Evolutionary conservation across 2,329 filamentous ascomycete species (phyloP).

Genomic region (Aspergillus glaucus): DNA sequence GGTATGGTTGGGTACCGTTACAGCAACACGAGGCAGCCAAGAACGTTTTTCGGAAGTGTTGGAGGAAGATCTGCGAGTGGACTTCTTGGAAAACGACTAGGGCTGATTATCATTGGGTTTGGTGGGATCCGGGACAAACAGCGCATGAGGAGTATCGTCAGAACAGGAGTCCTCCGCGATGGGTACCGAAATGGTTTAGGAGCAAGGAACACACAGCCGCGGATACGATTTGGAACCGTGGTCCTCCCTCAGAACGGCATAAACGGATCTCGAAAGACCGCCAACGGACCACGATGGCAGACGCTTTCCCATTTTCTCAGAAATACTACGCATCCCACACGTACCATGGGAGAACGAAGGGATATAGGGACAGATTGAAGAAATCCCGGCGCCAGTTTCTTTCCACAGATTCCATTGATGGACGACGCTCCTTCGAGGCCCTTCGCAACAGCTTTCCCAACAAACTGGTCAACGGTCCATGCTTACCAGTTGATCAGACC

Average conservation of each 20-base stretch:
- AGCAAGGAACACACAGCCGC: constrained; percentile 20
- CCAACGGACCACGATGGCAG: neutral
- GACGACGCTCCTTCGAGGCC: neutral
- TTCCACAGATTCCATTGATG: neutral
- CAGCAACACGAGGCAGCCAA: constrained; percentile 27
- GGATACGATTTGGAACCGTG: constrained; percentile 22
- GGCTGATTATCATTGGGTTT: constrained; percentile 34
- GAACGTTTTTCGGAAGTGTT: constrained; percentile 12
- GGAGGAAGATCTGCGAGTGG: constrained; percentile 18
- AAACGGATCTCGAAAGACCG: neutral
- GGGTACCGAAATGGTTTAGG: constrained; percentile 21
- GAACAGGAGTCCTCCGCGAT: constrained; percentile 11
- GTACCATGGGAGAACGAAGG: neutral
- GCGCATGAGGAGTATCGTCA: constrained; percentile 15
- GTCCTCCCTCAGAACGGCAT: constrained; percentile 4
- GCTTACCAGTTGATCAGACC: neutral
- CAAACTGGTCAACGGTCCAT: neutral
- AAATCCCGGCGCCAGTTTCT: neutral
- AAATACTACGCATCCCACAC: neutral
- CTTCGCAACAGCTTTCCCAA: neutral
- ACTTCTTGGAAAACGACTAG: constrained; percentile 29
- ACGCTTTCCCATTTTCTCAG: neutral
- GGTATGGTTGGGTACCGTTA: constrained; percentile 37
- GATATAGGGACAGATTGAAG: neutral
- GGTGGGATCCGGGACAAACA: constrained; percentile 34